Evolutionary conservation across 192 early-diverging fungal genomes (phyloP).

Genomic region (Phlyctochytrium planicorne): DNA sequence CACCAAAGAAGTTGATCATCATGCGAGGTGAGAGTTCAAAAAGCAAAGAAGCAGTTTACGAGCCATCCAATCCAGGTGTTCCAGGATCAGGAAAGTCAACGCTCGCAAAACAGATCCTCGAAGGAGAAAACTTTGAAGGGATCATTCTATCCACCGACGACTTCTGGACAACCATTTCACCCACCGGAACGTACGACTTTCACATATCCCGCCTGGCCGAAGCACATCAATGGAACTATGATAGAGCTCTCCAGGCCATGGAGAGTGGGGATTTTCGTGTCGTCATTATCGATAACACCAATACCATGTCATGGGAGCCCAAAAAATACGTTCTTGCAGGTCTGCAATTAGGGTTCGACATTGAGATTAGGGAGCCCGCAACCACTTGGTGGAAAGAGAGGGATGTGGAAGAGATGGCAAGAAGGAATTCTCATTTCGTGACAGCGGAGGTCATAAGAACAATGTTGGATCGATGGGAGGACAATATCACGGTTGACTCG

Average conservation of each 20-base stretch:
- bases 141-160: conserved; percentile 50
- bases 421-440: conserved; percentile 41
- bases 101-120: conserved; percentile 25
- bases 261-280: neutral
- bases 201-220: conserved; percentile 29
- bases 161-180: conserved; percentile 26
- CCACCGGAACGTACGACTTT: conserved; percentile 34
- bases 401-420: conserved; percentile 34
- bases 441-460: conserved; percentile 30
- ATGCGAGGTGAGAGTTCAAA: conserved; percentile 16
- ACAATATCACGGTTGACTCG: conserved; percentile 30
- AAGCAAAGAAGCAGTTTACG: too few species aligned
- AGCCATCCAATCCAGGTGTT: conserved; percentile 14
- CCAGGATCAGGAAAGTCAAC: conserved; percentile 53
- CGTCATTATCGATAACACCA: conserved; percentile 55
- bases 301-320: conserved; percentile 44
- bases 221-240: conserved; percentile 47
- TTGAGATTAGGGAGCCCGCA: conserved; percentile 38
- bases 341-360: conserved; percentile 24
- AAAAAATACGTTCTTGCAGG: conserved; percentile 43
- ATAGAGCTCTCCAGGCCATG: conserved; percentile 28
- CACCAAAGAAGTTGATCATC: conserved; percentile 3
- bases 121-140: conserved; percentile 2
- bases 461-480: conserved; percentile 47
- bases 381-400: conserved; percentile 43